Percentiles rank a stretch among this genome's conserved stretches.
These are phyloP conservation scores for Plasmodium gaboni DNA, from an alignment of 169 alveolate genomes.

Conservation along the genomic window DNA sequence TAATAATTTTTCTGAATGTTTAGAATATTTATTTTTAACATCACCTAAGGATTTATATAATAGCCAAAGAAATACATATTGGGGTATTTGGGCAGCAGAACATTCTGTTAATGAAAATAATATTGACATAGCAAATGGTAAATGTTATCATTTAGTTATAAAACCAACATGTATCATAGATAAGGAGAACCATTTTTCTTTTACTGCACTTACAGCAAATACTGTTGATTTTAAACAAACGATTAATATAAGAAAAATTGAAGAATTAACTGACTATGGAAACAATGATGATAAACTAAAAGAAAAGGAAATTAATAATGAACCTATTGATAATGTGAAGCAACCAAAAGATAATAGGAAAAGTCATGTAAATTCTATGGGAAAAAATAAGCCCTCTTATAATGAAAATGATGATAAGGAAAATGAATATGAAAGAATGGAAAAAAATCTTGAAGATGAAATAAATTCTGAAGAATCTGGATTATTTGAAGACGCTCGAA, in stretches of 20 bases:
- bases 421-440: neutral
- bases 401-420: neutral
- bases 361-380: neutral
- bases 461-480: neutral
- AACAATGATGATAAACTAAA: neutral
- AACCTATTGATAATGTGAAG: neutral
- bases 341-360: neutral
- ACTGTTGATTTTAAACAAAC: constrained; percentile 52
- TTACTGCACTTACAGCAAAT: constrained; percentile 67
- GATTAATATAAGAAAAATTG: constrained; percentile 9
- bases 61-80: neutral
- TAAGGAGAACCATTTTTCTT: constrained; percentile 58
- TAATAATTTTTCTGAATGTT: constrained; percentile 14
- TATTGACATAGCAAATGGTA: constrained; percentile 8
- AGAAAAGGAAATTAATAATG: neutral
- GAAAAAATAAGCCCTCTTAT: neutral
- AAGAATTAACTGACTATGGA: constrained; percentile 6
- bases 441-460: constrained; percentile 1
- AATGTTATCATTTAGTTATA: constrained; percentile 40
- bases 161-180: constrained; percentile 68
- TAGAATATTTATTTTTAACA: constrained; percentile 44
- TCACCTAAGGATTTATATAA: neutral
- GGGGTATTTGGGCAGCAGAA: constrained; percentile 62
- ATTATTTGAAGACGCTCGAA: neutral
- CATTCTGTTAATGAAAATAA: constrained; percentile 33